Conservation (phyloP, 305 asterid genomes). For the Fraxinus platypoda region DNA sequence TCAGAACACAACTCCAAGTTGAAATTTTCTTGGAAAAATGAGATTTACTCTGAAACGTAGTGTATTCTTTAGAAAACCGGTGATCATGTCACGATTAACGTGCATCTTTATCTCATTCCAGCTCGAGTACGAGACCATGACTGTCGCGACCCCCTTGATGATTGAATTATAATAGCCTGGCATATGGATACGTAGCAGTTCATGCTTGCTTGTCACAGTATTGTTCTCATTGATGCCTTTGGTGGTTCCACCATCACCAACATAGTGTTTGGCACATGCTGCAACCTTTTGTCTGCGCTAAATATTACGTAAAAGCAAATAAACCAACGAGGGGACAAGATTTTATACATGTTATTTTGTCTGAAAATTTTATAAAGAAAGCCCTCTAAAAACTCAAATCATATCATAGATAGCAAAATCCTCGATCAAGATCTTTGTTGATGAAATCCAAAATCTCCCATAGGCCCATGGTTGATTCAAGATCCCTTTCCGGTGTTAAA, state of each 20-base stretch:
- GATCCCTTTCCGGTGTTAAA: background rate
- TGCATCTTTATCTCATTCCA: conserved; percentile 69
- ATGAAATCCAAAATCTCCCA: background rate
- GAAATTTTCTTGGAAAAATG: background rate
- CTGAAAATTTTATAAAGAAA: background rate
- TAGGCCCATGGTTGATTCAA: background rate
- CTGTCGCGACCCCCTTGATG: conserved; percentile 61
- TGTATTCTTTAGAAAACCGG: conserved; percentile 52
- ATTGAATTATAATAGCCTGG: conserved; percentile 52
- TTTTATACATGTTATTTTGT: background rate
- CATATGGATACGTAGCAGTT: conserved; percentile 60
- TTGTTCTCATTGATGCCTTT: conserved; percentile 54
- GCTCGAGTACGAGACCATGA: conserved; percentile 75
- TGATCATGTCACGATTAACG: conserved; percentile 49
- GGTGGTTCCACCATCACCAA: conserved; percentile 75
- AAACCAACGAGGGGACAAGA: background rate
- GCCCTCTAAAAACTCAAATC: background rate
- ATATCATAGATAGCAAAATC: background rate
- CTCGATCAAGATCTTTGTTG: background rate
- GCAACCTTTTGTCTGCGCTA: conserved; percentile 47
- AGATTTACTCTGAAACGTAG: conserved; percentile 49
- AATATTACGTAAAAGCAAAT: background rate
- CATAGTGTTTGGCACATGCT: conserved; percentile 71
- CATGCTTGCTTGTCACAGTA: conserved; percentile 38
- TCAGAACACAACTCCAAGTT: background rate